Evolutionary conservation across 768 basidiomycete genomes (phyloP), one percentile per base, ranked within the genome.

Genomic region (Suillus subaureus): DNA sequence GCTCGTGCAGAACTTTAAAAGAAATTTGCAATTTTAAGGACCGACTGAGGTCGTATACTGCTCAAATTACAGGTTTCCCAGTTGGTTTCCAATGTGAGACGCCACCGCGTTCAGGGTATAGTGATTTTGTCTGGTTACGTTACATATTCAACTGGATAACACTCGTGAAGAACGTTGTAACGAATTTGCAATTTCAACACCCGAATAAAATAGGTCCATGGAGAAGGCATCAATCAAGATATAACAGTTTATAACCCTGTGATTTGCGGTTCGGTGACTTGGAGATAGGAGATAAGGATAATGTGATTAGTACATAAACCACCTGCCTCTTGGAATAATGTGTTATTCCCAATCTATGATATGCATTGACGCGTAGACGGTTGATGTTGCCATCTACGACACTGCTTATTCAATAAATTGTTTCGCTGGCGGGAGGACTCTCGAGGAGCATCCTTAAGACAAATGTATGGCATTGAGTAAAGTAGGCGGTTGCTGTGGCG

Each of bases 231-330:
- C 26, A 52, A 28, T 12, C 39, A 40, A 15, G n/a, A 51, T 18
- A 28, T 18, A 28, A 9, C 31, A 54, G 9, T 18, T 52, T 52
- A 9, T 9, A 18, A 52, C 9, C 18, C 9, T 8, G 49, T 26
- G 15, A 49, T 49, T 26, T 6, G 13, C 26, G 31, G 6, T 35
- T 55, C 31, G 54, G 52, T 21, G 18, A 7, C 28, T 31, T 54
- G 51, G 28, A 55, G 54, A 55, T 55, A 33, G 31, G 54, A 55
- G 54, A 55, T 55, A 55, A 55, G 54, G 52, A 54, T 9, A 12
- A 31, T 54, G 16, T 11, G 16, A 52, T 52, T 31, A 52, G 51
- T 28, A 31, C 31, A 33, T 21, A 28, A 35, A 35, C 35, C 35
- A 35, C 13, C 23, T 26, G 28, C 21, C 5, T 47, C 12, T 51